Percentiles rank a stretch among this genome's conserved stretches.
phyloP scores from a whole-genome alignment of 2,329 filamentous ascomycete species.

The Ceratocystiopsis minuta region DNA sequence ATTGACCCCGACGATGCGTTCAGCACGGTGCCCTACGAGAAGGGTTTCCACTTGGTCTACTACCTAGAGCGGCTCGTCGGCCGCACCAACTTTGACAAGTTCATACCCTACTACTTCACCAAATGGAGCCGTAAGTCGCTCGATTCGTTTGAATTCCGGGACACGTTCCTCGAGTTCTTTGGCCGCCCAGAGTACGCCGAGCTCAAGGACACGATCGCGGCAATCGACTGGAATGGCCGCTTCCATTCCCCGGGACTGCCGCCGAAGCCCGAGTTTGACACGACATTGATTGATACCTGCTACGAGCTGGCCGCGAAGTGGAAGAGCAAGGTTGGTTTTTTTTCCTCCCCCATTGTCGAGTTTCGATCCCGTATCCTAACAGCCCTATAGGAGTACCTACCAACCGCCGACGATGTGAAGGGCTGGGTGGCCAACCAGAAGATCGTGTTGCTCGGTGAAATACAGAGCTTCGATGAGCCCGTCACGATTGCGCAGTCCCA shows the following conservation, averaged over 20 bases:
- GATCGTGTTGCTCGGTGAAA: slow-evolving; percentile 71
- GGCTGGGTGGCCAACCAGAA: slow-evolving; percentile 72
- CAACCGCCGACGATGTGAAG: slow-evolving; percentile 48
- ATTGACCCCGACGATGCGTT: slow-evolving; percentile 94
- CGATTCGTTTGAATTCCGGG: slow-evolving; percentile 87
- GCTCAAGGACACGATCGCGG: slow-evolving; percentile 43
- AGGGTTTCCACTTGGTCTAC: slow-evolving; percentile 88
- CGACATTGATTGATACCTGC: slow-evolving; percentile 67
- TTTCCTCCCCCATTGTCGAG: slow-evolving; percentile 2
- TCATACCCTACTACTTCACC: slow-evolving; percentile 88
- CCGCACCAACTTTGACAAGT: slow-evolving; percentile 76
- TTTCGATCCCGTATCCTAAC: background rate
- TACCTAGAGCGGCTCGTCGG: slow-evolving; percentile 75
- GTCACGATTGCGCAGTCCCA: slow-evolving; percentile 49
- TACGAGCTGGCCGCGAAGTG: slow-evolving; percentile 70
- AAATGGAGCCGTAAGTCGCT: slow-evolving; percentile 73
- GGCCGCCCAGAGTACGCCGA: slow-evolving; percentile 41
- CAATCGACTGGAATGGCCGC: slow-evolving; percentile 76
- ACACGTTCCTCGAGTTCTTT: slow-evolving; percentile 77
- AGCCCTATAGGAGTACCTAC: slow-evolving; percentile 37
- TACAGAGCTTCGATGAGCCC: slow-evolving; percentile 49
- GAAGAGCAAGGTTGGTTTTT: slow-evolving; percentile 36
- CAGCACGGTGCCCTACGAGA: slow-evolving; percentile 83
- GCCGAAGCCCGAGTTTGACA: slow-evolving; percentile 81
- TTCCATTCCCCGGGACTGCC: slow-evolving; percentile 83